Percentiles rank a stretch among this genome's conserved stretches.
phyloP scores from a whole-genome alignment of 768 basidiomycete species.

The Scleroderma citrinum region DNA sequence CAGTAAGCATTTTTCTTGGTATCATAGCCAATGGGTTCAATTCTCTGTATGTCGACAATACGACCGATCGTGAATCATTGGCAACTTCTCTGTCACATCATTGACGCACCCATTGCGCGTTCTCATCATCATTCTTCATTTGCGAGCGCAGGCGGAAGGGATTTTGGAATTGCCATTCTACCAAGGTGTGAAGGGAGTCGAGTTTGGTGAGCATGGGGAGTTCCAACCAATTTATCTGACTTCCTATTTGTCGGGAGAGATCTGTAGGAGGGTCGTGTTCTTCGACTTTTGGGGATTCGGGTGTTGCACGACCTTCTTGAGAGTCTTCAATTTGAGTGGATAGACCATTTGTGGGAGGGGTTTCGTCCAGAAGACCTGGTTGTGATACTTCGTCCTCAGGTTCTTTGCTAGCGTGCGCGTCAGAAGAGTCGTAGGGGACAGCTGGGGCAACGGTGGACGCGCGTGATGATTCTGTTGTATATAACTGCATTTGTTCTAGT shows the following conservation, averaged over 20 bases:
- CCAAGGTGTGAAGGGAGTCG: constrained; percentile 64
- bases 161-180: constrained; percentile 87
- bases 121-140: constrained; percentile 78
- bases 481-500: constrained; percentile 23
- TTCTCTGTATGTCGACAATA: constrained; percentile 45
- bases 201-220: constrained; percentile 69
- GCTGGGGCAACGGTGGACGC: constrained; percentile 21
- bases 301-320: constrained; percentile 1
- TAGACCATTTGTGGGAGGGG: constrained; percentile 5
- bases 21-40: constrained; percentile 83
- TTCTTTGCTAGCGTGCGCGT: constrained; percentile 3
- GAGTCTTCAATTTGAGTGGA: background rate
- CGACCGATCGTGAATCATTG: constrained; percentile 1
- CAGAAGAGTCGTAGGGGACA: constrained; percentile 3
- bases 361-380: background rate
- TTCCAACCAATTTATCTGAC: constrained; percentile 62
- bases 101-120: constrained; percentile 65
- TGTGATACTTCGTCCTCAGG: constrained; percentile 13
- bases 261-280: constrained; percentile 15
- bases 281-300: constrained; percentile 14
- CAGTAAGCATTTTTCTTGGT: constrained; percentile 75
- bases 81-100: background rate
- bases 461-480: constrained; percentile 23
- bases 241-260: constrained; percentile 24
- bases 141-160: constrained; percentile 58